Evolutionary conservation across 2,329 filamentous ascomycete genomes (phyloP).

Genomic region (Monilinia polystroma): DNA sequence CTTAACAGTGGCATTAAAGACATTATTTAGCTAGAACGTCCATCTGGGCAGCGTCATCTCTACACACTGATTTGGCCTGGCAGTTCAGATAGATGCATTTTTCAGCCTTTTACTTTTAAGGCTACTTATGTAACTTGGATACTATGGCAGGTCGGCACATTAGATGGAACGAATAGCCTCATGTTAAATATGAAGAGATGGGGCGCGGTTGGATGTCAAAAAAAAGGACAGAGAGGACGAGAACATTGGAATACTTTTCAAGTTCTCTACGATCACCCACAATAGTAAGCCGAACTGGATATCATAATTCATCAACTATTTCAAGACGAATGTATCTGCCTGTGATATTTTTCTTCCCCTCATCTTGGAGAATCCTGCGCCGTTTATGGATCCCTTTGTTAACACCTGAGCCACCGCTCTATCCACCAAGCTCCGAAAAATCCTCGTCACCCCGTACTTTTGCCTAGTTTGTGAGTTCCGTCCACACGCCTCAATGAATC

Average conservation of each 20-base stretch:
- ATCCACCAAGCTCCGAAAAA: not conserved
- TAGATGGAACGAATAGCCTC: too few species aligned
- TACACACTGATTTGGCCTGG: too few species aligned
- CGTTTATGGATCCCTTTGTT: conserved; percentile 2
- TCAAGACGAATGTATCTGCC: not conserved
- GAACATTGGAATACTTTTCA: not conserved
- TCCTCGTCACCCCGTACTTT: not conserved
- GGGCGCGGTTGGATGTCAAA: not conserved
- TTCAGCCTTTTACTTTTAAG: too few species aligned
- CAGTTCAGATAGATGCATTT: too few species aligned
- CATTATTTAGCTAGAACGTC: too few species aligned
- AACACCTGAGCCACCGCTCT: conserved; percentile 4
- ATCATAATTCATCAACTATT: not conserved
- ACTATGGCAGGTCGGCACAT: too few species aligned
- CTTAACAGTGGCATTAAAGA: too few species aligned
- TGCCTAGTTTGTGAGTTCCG: not conserved
- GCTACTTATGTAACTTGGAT: too few species aligned
- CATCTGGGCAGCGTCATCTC: too few species aligned
- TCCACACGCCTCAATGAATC: not conserved
- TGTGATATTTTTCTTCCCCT: not conserved
- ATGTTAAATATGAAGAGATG: not conserved
- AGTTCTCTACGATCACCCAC: not conserved
- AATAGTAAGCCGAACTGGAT: not conserved
- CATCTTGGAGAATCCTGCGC: not conserved
- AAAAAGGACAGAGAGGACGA: not conserved